A percentile compares a stretch with the other conserved stretches of the same genome.
phyloP scores from a whole-genome alignment of 805 yeast genomes.

The Sporopachydermia lactativora region DNA sequence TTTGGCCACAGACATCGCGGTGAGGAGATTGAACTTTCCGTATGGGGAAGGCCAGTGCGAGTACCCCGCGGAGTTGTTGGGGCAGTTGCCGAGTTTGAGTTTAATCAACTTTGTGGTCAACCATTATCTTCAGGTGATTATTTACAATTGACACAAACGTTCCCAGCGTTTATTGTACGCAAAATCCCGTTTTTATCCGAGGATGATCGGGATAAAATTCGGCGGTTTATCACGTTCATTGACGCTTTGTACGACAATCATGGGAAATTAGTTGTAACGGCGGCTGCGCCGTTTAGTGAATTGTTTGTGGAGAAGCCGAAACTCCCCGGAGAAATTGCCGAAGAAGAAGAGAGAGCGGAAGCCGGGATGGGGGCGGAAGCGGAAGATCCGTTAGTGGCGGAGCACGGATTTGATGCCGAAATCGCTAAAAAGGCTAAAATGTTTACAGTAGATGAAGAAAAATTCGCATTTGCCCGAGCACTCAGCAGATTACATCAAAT shows the following conservation, averaged over 20 bases:
- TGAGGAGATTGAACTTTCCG: conserved; percentile 27
- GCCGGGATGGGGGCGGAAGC: conserved; percentile 25
- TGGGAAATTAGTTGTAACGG: conserved; percentile 77
- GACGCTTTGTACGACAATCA: conserved; percentile 94
- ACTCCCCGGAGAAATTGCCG: conserved; percentile 10
- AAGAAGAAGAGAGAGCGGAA: conserved; percentile 17
- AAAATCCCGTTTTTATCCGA: conserved; percentile 82
- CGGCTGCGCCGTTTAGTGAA: conserved; percentile 72
- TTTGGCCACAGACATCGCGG: conserved; percentile 48
- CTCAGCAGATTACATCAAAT: conserved; percentile 81
- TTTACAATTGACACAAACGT: conserved; percentile 62
- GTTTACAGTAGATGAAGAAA: conserved; percentile 89
- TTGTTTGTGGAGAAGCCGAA: conserved; percentile 55
- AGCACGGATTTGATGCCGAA: conserved; percentile 64
- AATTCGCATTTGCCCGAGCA: conserved; percentile 94
- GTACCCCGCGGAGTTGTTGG: conserved; percentile 72
- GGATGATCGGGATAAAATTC: conserved; percentile 65
- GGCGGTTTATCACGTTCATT: conserved; percentile 86
- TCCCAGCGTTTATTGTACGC: conserved; percentile 70
- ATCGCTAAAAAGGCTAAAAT: conserved; percentile 54
- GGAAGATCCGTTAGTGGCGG: conserved; percentile 49
- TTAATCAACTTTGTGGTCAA: conserved; percentile 72
- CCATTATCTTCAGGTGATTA: conserved; percentile 94
- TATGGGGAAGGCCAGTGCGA: conserved; percentile 78
- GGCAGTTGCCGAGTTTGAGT: conserved; percentile 79